These are phyloP conservation scores for Aspergillaceae sp. DNA, from an alignment of 2,329 filamentous ascomycete species.

Conservation along the genomic window DNA sequence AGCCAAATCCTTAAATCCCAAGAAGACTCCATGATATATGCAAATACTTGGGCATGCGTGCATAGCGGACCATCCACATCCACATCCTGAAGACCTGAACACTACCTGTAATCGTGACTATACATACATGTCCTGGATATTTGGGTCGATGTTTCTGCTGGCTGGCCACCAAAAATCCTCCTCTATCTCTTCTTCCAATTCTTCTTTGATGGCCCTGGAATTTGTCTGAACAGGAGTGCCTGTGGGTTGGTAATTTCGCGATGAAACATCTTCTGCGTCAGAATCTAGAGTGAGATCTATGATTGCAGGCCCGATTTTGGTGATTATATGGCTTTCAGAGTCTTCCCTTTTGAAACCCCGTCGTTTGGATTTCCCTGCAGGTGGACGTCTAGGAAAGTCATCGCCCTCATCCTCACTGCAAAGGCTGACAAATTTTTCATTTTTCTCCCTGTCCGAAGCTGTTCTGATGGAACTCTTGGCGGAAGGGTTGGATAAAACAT, in stretches of 20 bases:
- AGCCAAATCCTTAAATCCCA: too few species aligned
- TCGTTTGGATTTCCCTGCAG: constrained; percentile 1
- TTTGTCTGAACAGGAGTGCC: background rate
- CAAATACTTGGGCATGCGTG: too few species aligned
- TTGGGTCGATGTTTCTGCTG: constrained; percentile 23
- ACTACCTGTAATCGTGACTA: background rate
- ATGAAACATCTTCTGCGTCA: constrained; percentile 8
- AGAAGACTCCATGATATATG: too few species aligned
- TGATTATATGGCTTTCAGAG: constrained; percentile 2
- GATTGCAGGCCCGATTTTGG: constrained; percentile 7
- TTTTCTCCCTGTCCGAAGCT: background rate
- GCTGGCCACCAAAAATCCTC: constrained; percentile 34
- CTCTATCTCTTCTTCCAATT: constrained; percentile 14
- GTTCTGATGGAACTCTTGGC: background rate
- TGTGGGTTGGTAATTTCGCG: background rate
- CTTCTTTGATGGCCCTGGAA: background rate
- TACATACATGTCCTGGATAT: constrained; percentile 13
- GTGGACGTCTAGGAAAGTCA: background rate
- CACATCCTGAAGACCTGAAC: background rate
- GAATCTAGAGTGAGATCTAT: constrained; percentile 23
- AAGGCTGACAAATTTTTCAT: constrained; percentile 8
- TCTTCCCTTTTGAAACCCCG: constrained; percentile 1
- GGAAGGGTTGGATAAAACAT: background rate
- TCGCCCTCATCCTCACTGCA: constrained; percentile 10
- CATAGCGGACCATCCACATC: too few species aligned